phyloP scores from a whole-genome alignment of 371 early-diverging fungal genomes.

The Mortierella sp. region DNA sequence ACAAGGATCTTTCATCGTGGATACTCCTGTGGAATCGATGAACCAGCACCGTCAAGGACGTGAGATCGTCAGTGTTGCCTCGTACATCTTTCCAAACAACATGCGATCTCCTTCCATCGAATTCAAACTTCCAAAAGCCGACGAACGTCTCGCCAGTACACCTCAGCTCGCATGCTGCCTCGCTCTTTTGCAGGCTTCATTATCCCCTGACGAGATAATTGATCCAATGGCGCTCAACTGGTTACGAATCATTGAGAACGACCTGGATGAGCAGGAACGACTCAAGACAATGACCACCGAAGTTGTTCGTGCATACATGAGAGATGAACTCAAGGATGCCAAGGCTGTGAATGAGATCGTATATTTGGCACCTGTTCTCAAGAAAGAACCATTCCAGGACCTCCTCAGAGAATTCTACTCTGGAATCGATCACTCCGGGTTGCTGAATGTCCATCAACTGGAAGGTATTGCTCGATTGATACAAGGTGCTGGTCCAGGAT shows the following conservation, averaged over 20 bases:
- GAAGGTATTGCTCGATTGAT: conserved; percentile 3
- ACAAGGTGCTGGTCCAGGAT: neutral
- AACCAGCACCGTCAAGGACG: no score
- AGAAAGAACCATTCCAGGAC: neutral
- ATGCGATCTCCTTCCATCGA: neutral
- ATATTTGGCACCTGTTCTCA: no score
- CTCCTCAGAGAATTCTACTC: neutral
- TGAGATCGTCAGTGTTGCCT: no score
- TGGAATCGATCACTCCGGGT: neutral
- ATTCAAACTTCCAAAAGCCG: neutral
- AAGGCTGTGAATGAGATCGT: conserved; percentile 3
- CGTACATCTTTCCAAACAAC: no score
- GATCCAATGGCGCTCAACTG: neutral
- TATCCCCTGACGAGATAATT: neutral
- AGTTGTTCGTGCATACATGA: neutral
- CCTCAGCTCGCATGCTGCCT: conserved; percentile 10
- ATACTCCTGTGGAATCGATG: no score
- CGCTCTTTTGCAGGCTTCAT: neutral
- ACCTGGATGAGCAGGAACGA: neutral
- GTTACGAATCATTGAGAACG: neutral
- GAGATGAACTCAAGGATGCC: neutral
- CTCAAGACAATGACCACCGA: neutral
- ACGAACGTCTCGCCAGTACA: neutral
- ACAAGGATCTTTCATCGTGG: no score
- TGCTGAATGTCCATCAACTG: neutral